phyloP scores from a whole-genome alignment of 1,139 yeast genomes.

The Wickerhamomyces sp. region DNA sequence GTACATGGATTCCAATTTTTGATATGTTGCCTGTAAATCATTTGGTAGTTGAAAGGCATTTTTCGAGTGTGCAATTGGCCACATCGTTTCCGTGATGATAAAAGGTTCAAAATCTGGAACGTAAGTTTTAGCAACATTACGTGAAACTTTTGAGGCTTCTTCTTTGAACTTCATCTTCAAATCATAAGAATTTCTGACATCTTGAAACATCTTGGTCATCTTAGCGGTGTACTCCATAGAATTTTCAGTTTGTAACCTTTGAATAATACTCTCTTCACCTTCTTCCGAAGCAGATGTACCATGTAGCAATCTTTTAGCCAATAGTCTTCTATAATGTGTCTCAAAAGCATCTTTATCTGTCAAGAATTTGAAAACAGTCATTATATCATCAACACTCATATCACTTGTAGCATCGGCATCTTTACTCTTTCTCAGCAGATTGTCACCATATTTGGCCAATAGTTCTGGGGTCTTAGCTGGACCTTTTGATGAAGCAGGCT shows the following conservation, averaged over 20 bases:
- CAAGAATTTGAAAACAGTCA: slow-evolving; percentile 81
- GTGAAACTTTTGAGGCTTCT: slow-evolving; percentile 31
- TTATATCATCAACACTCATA: slow-evolving; percentile 75
- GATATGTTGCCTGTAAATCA: slow-evolving; percentile 59
- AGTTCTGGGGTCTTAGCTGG: slow-evolving; percentile 80
- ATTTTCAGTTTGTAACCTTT: slow-evolving; percentile 83
- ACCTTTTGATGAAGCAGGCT: slow-evolving; percentile 49
- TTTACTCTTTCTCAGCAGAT: slow-evolving; percentile 69
- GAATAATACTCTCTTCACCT: slow-evolving; percentile 82
- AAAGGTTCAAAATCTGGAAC: slow-evolving; percentile 69
- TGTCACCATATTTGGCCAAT: slow-evolving; percentile 85
- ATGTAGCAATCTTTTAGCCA: slow-evolving; percentile 85
- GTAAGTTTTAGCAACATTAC: slow-evolving; percentile 29
- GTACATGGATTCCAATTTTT: slow-evolving; percentile 65
- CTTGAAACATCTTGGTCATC: slow-evolving; percentile 95
- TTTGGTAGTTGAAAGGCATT: slow-evolving; percentile 52
- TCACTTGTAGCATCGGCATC: slow-evolving; percentile 61
- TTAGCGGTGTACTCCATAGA: slow-evolving; percentile 91
- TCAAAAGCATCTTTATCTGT: slow-evolving; percentile 96
- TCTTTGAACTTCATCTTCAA: slow-evolving; percentile 64
- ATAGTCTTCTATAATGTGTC: slow-evolving; percentile 80
- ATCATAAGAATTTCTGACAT: slow-evolving; percentile 82
- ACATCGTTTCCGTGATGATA: slow-evolving; percentile 81
- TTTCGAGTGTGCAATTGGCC: slow-evolving; percentile 63
- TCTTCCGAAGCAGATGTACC: slow-evolving; percentile 78